Base-by-base conservation (phyloP, 2,329 filamentous ascomycete species). In the Aspergillus sp. region DNA sequence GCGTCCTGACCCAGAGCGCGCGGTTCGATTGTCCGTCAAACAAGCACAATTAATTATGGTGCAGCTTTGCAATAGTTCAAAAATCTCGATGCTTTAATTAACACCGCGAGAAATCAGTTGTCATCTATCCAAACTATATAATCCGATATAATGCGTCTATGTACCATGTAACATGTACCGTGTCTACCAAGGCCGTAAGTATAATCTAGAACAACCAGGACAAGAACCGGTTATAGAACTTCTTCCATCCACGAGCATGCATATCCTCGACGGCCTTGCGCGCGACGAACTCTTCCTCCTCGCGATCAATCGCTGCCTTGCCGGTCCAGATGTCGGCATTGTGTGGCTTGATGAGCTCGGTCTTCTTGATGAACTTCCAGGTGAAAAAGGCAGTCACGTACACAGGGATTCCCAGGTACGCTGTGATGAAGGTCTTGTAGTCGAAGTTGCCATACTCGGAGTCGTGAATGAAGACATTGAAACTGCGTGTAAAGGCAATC, bases 401-500 rank as follows among this genome's bases (percentile, higher is more conserved):
- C 25, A 92, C 73, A 1, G 89, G 90, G 64, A 93, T 91, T 52
- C 89, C 90, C 7, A 89, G 77, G 72, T 92, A 91, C 27, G 87
- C 88, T 0, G 88, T 91, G 72, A 93, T 84, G 75, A 93, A 92
- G 67, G 84, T 87, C 78, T 88, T 87, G 79, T 89, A 89, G 73
- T 89, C 84, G 62, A 90, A 90, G 52, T 79, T 79, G 52, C 80
- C 81, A 56, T 81, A 79, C 64, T 77, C 68, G 65, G 71, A 56
- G 46, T 67, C 73, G 59, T 72, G 75, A 3, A 85, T 79, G 74
- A 93, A 93, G 58, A 89, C 87, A 55, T 84, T 81, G 75, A 86
- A 93, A 80, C 91, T 93, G 83, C 93, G 95, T 68, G 90, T 93
- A 53, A 95, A 70, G 2, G 88, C 84, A 59, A 95, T 89, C 31